Evolutionary conservation across 1,284 basidiomycete species (phyloP), one percentile per base, ranked within the genome.

Genomic region (Heterobasidion annosum): DNA sequence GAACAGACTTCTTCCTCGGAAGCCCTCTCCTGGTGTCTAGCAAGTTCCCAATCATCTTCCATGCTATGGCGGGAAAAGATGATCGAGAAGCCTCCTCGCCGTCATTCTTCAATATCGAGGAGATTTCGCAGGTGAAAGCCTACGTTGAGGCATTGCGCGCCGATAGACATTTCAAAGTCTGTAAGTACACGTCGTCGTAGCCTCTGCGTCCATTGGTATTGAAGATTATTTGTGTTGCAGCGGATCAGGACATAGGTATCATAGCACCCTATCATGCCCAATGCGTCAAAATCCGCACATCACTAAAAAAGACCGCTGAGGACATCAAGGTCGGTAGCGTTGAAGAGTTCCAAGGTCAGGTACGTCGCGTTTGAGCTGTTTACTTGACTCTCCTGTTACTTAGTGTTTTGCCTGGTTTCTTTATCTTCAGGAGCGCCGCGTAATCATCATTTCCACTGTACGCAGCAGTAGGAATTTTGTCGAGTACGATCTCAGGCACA

Each of bases 331-430:
- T 83, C 16, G 82, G 81, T 15, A 80, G 75, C 53, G 81, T 83
- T 1, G 82, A 85, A 64, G 78, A 82, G 56, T 85, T 83, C 65
- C 82, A 85, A 64, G 83, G 82, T 7, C 80, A 83, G 67, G 81
- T 81, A 25, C 25, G 25, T 25, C 25, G 25, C 25, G 4, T 25
- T 4, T 4, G 25, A 25, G 25, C 25, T 4, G 25, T 25, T 3
- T 25, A 25, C 25, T 25, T 25, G 25, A 25, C 3, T 25, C 3
- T 25, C 25, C 3, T 25, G 3, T 5, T 25, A 25, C 25, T 25
- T 25, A 25, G 3, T 4, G 5, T 3, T 25, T 25, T 25, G 3
- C 25, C 25, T 25, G 25, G 25, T 25, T 25, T 25, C 25, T 25
- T 25, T 25, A 3, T 18, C 19, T 48, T 15, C 53, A 85, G 81